These are phyloP conservation scores for Panicum hallii DNA, from an alignment of 202 grass and related monocot species.

Conservation along the genomic window DNA sequence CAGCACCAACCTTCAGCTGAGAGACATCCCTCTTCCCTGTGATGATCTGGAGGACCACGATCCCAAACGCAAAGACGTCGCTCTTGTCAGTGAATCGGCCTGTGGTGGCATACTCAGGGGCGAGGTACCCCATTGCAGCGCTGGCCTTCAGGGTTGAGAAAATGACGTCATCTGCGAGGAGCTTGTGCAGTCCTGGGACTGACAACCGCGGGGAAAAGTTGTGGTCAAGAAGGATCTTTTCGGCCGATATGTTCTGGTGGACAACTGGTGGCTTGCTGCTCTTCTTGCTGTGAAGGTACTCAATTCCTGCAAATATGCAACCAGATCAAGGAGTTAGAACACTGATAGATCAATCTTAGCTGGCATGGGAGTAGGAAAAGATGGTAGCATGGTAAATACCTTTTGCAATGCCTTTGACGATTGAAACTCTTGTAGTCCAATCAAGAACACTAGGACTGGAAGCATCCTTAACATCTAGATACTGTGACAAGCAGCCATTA, in stretches of 20 bases:
- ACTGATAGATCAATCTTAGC: not conserved
- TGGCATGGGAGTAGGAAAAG: not conserved
- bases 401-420: conserved; percentile 90
- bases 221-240: conserved; percentile 85
- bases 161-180: conserved; percentile 82
- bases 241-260: conserved; percentile 91
- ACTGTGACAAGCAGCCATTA: conserved; percentile 71
- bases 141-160: conserved; percentile 92
- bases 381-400: conserved; percentile 42
- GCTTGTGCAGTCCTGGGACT: conserved; percentile 77
- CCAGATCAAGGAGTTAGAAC: not conserved
- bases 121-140: conserved; percentile 91
- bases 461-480: conserved; percentile 65
- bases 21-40: conserved; percentile 67
- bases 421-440: conserved; percentile 87
- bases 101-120: conserved; percentile 69
- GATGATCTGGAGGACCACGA: conserved; percentile 80
- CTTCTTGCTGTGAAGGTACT: conserved; percentile 82
- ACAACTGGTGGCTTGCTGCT: conserved; percentile 73
- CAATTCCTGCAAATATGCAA: conserved; percentile 59
- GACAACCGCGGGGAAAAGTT: conserved; percentile 67
- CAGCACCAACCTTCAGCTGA: conserved; percentile 38
- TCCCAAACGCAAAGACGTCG: conserved; percentile 82
- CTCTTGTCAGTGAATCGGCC: conserved; percentile 97
- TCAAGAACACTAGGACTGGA: conserved; percentile 60